Percentiles rank a stretch among this genome's conserved stretches.
Conservation (phyloP, 352 stramenopile species). For the Globisporangium lucens region DNA sequence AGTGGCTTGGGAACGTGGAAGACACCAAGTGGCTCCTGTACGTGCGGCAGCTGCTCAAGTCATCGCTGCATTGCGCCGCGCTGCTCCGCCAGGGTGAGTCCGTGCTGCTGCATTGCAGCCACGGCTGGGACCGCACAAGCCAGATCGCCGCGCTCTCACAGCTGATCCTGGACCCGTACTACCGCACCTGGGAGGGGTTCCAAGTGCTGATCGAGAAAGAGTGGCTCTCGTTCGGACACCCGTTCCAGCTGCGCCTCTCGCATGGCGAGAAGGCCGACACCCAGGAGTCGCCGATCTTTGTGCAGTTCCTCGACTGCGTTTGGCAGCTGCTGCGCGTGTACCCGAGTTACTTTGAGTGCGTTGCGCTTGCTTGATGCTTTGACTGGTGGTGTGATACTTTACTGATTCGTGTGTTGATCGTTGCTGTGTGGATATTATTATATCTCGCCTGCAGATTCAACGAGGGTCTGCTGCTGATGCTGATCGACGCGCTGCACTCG, state of each 20-base stretch:
- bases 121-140: slow-evolving; percentile 88
- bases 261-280: slow-evolving; percentile 77
- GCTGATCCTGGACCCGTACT: slow-evolving; percentile 75
- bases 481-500: slow-evolving; percentile 95
- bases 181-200: slow-evolving; percentile 74
- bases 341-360: slow-evolving; percentile 94
- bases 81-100: slow-evolving; percentile 88
- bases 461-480: slow-evolving; percentile 86
- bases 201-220: slow-evolving; percentile 85
- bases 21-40: slow-evolving; percentile 97
- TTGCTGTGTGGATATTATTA: not conserved
- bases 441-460: slow-evolving; percentile 82
- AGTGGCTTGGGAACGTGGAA: slow-evolving; percentile 91
- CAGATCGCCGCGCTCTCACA: slow-evolving; percentile 83
- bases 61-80: slow-evolving; percentile 88
- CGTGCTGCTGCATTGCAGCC: slow-evolving; percentile 79
- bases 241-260: slow-evolving; percentile 75
- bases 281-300: slow-evolving; percentile 83
- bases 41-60: slow-evolving; percentile 92
- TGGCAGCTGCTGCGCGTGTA: slow-evolving; percentile 89
- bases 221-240: slow-evolving; percentile 79
- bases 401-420: not conserved
- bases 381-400: not conserved
- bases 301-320: slow-evolving; percentile 84
- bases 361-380: not conserved